Evolutionary conservation across 768 basidiomycete species (phyloP).

Genomic region (Crassisporium funariophilum): DNA sequence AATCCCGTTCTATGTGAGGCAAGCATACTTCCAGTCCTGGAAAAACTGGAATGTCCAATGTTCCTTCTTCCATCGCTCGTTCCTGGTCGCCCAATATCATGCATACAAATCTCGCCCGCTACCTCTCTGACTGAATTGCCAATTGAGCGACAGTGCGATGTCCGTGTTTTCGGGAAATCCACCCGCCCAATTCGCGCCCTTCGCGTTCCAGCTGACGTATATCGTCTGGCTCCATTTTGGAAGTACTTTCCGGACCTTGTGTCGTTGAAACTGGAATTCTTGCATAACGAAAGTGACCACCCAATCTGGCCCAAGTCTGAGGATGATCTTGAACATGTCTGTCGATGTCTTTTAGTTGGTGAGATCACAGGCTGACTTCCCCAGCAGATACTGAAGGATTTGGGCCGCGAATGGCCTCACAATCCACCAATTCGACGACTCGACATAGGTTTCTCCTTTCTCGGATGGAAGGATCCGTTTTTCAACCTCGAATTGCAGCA

Average conservation of each 20-base stretch:
- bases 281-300: background rate
- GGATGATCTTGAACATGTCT: background rate
- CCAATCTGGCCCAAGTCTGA: background rate
- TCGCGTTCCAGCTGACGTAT: background rate
- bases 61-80: background rate
- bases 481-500: background rate
- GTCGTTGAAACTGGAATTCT: background rate
- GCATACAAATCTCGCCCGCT: background rate
- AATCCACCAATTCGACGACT: background rate
- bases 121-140: background rate
- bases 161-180: background rate
- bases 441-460: background rate
- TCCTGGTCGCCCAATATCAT: background rate
- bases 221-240: conserved; percentile 3
- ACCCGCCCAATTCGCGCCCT: conserved; percentile 1
- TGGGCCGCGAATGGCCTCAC: background rate
- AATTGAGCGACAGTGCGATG: background rate
- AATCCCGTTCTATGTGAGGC: background rate
- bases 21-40: background rate
- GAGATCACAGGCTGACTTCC: too few relatives aligned
- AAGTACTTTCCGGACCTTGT: conserved; percentile 6
- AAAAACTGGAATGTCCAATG: background rate
- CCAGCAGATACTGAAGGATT: too few relatives aligned
- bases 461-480: background rate
- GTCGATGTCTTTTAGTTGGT: background rate